Evolutionary conservation across 768 basidiomycete species (phyloP).

Genomic region (Cubamyces lactineus): DNA sequence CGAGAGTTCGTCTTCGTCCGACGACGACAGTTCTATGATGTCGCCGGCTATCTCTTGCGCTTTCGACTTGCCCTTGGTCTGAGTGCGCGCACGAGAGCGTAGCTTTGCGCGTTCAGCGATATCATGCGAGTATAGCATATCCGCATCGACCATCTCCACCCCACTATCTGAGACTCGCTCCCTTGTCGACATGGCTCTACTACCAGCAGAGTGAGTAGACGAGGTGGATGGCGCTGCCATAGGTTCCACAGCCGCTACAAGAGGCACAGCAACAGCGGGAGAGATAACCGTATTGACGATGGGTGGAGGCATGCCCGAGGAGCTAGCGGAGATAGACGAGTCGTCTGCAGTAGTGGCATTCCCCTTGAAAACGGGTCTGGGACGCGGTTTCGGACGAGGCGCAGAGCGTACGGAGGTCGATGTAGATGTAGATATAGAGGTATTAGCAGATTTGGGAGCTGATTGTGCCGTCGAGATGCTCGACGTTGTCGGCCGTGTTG

Average conservation of each 20-base stretch:
- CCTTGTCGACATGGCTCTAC: background rate
- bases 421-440: slow-evolving; percentile 12
- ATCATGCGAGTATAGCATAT: slow-evolving; percentile 24
- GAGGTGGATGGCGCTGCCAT: slow-evolving; percentile 4
- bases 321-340: background rate
- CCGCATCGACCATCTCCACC: slow-evolving; percentile 6
- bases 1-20: slow-evolving; percentile 37
- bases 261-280: background rate
- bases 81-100: slow-evolving; percentile 32
- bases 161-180: slow-evolving; percentile 14
- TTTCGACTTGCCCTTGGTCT: slow-evolving; percentile 13
- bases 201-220: slow-evolving; percentile 3
- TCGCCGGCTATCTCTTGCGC: slow-evolving; percentile 14
- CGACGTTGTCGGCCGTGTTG: background rate
- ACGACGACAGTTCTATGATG: slow-evolving; percentile 34
- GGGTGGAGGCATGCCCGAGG: background rate
- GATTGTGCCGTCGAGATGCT: slow-evolving; percentile 4
- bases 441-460: background rate
- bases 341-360: background rate
- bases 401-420: background rate
- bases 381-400: slow-evolving; percentile 14
- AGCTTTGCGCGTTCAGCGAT: slow-evolving; percentile 40
- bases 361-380: slow-evolving; percentile 21
- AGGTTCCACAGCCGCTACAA: background rate
- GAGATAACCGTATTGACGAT: background rate